These are phyloP conservation scores for Podospora comata DNA, from an alignment of 495 filamentous ascomycete genomes.

Conservation along the genomic window DNA sequence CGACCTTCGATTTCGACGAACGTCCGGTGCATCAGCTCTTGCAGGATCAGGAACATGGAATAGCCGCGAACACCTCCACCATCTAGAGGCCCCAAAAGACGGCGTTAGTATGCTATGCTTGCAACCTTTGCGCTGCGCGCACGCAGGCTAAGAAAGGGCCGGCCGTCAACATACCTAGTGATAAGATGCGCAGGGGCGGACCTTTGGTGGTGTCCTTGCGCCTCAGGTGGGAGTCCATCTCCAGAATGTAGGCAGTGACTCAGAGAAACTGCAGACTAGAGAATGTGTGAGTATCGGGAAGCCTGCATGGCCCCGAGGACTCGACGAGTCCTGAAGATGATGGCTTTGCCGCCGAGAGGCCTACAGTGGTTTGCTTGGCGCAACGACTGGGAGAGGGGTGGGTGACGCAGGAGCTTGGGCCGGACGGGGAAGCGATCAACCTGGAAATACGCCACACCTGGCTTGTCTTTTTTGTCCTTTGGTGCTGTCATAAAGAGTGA, in stretches of 20 bases:
- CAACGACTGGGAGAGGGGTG: conserved; percentile 11
- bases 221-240: conserved; percentile 36
- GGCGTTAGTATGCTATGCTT: background rate
- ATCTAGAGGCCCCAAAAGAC: conserved; percentile 51
- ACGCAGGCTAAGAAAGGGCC: background rate
- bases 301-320: conserved; percentile 12
- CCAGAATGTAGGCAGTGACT: background rate
- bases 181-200: conserved; percentile 85
- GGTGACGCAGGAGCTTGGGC: conserved; percentile 32
- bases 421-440: conserved; percentile 29
- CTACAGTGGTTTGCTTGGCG: conserved; percentile 16
- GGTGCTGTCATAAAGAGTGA: too few relatives aligned
- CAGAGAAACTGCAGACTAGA: too few relatives aligned
- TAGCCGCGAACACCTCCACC: conserved; percentile 96
- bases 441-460: conserved; percentile 8
- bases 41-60: conserved; percentile 91
- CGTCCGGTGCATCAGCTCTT: conserved; percentile 92
- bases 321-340: conserved; percentile 17
- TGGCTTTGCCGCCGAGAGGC: conserved; percentile 13
- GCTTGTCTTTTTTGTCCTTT: background rate
- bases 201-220: conserved; percentile 94
- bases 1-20: conserved; percentile 83
- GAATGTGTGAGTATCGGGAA: background rate
- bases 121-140: background rate
- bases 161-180: conserved; percentile 64